Percentiles rank a stretch among this genome's conserved stretches.
phyloP scores from a whole-genome alignment of 1,284 basidiomycete genomes.

The Cystobasidium slooffiae region DNA sequence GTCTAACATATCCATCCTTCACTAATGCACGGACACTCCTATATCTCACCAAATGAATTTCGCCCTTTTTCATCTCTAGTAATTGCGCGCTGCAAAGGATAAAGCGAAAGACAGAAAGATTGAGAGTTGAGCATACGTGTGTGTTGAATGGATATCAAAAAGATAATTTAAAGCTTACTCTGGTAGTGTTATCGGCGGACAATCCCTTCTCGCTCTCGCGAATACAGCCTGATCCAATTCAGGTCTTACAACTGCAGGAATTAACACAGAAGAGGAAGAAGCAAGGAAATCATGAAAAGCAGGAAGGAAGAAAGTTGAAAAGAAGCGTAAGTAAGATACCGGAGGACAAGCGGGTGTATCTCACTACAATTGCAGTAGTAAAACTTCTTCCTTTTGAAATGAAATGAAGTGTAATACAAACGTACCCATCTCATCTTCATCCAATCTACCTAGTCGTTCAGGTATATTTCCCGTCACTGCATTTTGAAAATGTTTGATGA shows the following conservation, averaged over 20 bases:
- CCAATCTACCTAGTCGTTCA: constrained; percentile 28
- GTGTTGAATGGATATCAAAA: not conserved
- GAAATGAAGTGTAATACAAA: too few species aligned
- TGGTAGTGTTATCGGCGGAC: constrained; percentile 39
- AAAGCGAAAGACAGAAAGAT: not conserved
- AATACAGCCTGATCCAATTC: constrained; percentile 45
- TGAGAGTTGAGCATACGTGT: not conserved
- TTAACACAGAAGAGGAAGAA: not conserved
- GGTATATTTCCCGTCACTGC: constrained; percentile 36
- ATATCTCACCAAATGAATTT: constrained; percentile 44
- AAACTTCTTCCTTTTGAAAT: too few species aligned
- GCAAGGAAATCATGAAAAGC: not conserved
- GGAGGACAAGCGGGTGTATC: too few species aligned
- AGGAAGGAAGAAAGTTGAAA: not conserved
- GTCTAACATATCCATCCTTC: constrained; percentile 39
- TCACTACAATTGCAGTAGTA: too few species aligned
- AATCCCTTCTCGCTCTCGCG: constrained; percentile 36
- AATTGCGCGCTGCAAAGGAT: constrained; percentile 8
- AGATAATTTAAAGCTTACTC: constrained; percentile 32
- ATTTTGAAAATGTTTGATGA: constrained; percentile 25
- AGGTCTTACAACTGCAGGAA: constrained; percentile 35
- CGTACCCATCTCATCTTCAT: constrained; percentile 45
- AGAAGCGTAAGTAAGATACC: not conserved
- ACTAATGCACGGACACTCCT: constrained; percentile 25
- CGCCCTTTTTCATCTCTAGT: constrained; percentile 35